Conservation (phyloP, 495 filamentous ascomycete genomes). For the Xylaria grammica region DNA sequence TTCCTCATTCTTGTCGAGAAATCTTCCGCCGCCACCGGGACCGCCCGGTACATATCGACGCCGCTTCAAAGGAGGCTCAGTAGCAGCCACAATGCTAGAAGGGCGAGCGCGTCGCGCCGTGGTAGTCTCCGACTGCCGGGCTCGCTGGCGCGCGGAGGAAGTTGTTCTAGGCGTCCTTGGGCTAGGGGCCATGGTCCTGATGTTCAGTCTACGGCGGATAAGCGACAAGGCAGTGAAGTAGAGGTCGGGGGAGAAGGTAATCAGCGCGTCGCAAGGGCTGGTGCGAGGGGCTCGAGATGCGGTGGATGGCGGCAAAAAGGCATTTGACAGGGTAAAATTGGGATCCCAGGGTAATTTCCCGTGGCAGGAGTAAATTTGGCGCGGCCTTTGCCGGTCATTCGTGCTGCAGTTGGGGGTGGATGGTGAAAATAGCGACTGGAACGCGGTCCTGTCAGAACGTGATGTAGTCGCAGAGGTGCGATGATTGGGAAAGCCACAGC, state of each 20-base stretch:
- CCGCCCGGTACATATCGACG: conserved; percentile 75
- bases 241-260: conserved; percentile 22
- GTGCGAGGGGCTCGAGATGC: conserved; percentile 37
- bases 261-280: conserved; percentile 43
- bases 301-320: conserved; percentile 35
- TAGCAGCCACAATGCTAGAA: conserved; percentile 46
- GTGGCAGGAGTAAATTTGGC: not conserved
- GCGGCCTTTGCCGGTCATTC: conserved; percentile 21
- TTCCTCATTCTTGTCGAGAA: conserved; percentile 67
- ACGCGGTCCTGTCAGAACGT: conserved; percentile 23
- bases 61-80: conserved; percentile 59
- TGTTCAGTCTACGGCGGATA: conserved; percentile 26
- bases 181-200: conserved; percentile 45
- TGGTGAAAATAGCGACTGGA: not conserved
- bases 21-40: conserved; percentile 79
- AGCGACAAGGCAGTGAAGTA: conserved; percentile 32
- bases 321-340: conserved; percentile 37
- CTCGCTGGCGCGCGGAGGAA: conserved; percentile 47
- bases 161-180: conserved; percentile 49
- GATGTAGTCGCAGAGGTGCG: conserved; percentile 25
- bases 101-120: conserved; percentile 47
- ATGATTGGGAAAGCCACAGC: conserved; percentile 21
- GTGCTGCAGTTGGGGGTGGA: conserved; percentile 7
- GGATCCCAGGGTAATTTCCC: not conserved
- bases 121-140: conserved; percentile 47